A percentile compares a stretch with the other conserved stretches of the same genome.
Evolutionary conservation across 1,284 basidiomycete species (phyloP).

Genomic region (Apiotrichum laibachii): DNA sequence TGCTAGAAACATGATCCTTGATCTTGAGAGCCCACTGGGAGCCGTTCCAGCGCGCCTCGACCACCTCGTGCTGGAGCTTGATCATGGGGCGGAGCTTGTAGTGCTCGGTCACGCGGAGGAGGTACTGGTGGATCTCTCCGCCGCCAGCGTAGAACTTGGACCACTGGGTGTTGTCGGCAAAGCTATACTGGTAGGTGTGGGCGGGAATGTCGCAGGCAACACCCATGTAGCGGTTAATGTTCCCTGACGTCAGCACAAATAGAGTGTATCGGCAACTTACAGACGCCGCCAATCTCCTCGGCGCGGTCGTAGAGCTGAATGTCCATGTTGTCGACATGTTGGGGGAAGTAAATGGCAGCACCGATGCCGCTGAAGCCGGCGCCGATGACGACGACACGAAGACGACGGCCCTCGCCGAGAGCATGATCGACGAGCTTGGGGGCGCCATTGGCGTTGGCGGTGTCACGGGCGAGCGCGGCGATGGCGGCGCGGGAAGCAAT

Average conservation of each 20-base stretch:
- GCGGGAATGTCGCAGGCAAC: slow-evolving; percentile 37
- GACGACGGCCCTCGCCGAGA: slow-evolving; percentile 1
- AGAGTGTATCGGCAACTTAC: slow-evolving; percentile 6
- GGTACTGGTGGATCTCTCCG: slow-evolving; percentile 34
- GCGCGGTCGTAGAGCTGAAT: slow-evolving; percentile 17
- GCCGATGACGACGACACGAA: slow-evolving; percentile 18
- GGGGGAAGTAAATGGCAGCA: slow-evolving; percentile 8
- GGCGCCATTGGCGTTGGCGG: not conserved
- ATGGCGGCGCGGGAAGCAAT: not conserved
- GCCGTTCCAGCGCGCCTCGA: slow-evolving; percentile 26
- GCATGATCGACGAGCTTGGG: slow-evolving; percentile 9
- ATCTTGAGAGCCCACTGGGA: slow-evolving; percentile 32
- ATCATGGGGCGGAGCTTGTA: slow-evolving; percentile 26
- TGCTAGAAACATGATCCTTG: slow-evolving; percentile 4
- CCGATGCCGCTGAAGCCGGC: slow-evolving; percentile 17
- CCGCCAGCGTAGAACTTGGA: slow-evolving; percentile 30
- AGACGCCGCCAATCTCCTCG: slow-evolving; percentile 20
- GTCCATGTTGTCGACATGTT: slow-evolving; percentile 13
- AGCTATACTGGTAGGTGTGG: slow-evolving; percentile 29
- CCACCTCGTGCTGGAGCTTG: slow-evolving; percentile 30
- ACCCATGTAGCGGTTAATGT: slow-evolving; percentile 36
- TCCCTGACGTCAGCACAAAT: slow-evolving; percentile 13
- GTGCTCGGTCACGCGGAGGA: slow-evolving; percentile 23
- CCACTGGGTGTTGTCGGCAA: slow-evolving; percentile 27
- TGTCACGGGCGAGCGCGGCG: not conserved